A percentile compares a stretch with the other conserved stretches of the same genome.
These are phyloP conservation scores for Ascochyta clinopodiicola DNA, from an alignment of 2,329 filamentous ascomycete species.

Conservation along the genomic window DNA sequence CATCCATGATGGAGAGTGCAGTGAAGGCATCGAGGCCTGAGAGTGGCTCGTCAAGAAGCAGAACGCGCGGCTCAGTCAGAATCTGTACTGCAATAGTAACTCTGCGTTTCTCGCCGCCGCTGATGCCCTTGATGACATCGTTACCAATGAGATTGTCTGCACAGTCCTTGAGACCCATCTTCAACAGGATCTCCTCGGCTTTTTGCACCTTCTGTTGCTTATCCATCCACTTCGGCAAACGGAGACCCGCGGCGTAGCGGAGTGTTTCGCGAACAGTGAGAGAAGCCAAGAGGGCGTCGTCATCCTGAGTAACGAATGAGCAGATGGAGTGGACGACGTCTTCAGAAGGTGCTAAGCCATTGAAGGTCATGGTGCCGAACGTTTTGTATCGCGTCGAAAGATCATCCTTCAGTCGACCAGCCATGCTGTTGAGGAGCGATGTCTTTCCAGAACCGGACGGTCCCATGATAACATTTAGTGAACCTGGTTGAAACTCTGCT, in stretches of 20 bases:
- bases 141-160: conserved; percentile 76
- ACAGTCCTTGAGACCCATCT: conserved; percentile 80
- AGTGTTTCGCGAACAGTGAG: conserved; percentile 79
- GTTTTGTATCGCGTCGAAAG: conserved; percentile 67
- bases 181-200: conserved; percentile 74
- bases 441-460: conserved; percentile 81
- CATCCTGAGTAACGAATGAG: conserved; percentile 80
- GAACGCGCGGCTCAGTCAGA: conserved; percentile 73
- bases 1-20: conserved; percentile 73
- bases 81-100: conserved; percentile 81
- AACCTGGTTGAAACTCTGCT: conserved; percentile 70
- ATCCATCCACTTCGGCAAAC: conserved; percentile 74
- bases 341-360: conserved; percentile 70
- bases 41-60: conserved; percentile 78
- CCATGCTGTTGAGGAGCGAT: conserved; percentile 75
- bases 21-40: conserved; percentile 81
- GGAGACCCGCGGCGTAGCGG: conserved; percentile 69
- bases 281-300: conserved; percentile 75
- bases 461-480: conserved; percentile 80
- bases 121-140: conserved; percentile 77
- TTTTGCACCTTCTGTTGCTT: conserved; percentile 69
- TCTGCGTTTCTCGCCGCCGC: conserved; percentile 78
- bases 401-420: conserved; percentile 68
- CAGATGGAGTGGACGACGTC: conserved; percentile 74
- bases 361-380: conserved; percentile 71